A percentile compares a stretch with the other conserved stretches of the same genome.
Conservation (phyloP, 371 early-diverging fungal species). For the Lichtheimia hyalospora region DNA sequence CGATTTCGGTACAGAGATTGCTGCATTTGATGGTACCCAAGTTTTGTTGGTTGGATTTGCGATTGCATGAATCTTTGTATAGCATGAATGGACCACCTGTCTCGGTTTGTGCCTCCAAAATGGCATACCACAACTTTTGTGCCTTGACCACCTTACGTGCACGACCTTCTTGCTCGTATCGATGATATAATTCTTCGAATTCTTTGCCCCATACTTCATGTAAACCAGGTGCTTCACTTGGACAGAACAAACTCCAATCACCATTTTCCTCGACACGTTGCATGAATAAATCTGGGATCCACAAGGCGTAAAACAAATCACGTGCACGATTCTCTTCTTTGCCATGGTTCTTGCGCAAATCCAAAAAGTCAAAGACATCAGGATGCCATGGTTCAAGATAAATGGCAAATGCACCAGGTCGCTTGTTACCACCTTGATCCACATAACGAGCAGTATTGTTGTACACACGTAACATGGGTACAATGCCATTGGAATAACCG, state of each 20-base stretch:
- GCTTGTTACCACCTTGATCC: slow-evolving; percentile 99
- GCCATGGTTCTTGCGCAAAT: slow-evolving; percentile 98
- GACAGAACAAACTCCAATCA: slow-evolving; percentile 98
- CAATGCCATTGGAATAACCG: slow-evolving; percentile 97
- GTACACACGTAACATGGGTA: slow-evolving; percentile 98
- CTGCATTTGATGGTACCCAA: slow-evolving; percentile 95
- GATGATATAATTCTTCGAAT: slow-evolving; percentile 89
- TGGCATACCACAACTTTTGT: slow-evolving; percentile 98
- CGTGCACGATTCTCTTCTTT: slow-evolving; percentile 98
- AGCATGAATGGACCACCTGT: slow-evolving; percentile 99
- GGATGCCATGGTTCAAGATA: slow-evolving; percentile 99
- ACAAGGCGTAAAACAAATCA: slow-evolving; percentile 97
- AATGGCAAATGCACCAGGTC: slow-evolving; percentile 99
- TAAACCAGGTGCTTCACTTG: slow-evolving; percentile 94
- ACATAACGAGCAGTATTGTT: slow-evolving; percentile 99
- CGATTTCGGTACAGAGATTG: slow-evolving; percentile 91
- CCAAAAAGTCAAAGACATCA: slow-evolving; percentile 98
- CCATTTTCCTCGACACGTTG: slow-evolving; percentile 93
- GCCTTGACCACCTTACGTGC: slow-evolving; percentile 92
- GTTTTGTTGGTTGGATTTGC: slow-evolving; percentile 97
- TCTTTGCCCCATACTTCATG: slow-evolving; percentile 95
- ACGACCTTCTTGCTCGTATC: slow-evolving; percentile 87
- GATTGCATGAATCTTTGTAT: slow-evolving; percentile 95
- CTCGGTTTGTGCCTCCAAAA: slow-evolving; percentile 98
- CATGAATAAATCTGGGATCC: slow-evolving; percentile 99